These are phyloP conservation scores for Termitomyces sp. DNA, from an alignment of 768 basidiomycete genomes.

Conservation along the genomic window DNA sequence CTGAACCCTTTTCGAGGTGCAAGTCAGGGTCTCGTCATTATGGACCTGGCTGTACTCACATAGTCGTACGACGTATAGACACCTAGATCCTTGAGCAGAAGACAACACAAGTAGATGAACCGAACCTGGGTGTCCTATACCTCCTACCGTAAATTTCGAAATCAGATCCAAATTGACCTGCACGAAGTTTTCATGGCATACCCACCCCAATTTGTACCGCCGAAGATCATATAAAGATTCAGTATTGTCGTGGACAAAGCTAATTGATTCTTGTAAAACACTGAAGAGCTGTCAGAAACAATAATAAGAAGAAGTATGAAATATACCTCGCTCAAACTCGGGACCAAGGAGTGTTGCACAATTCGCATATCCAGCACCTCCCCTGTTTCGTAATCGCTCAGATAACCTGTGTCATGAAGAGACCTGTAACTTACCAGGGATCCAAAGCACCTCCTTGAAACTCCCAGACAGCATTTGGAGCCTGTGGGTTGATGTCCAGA, in stretches of 20 bases:
- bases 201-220: constrained; percentile 51
- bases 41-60: constrained; percentile 15
- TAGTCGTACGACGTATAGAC: constrained; percentile 42
- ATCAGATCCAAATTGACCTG: background rate
- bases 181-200: constrained; percentile 1
- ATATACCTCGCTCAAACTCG: constrained; percentile 38
- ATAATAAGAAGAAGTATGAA: background rate
- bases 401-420: background rate
- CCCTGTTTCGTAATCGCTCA: constrained; percentile 23
- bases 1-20: constrained; percentile 29
- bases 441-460: constrained; percentile 50
- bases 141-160: constrained; percentile 13
- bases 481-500: constrained; percentile 27
- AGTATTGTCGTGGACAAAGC: constrained; percentile 42
- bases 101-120: background rate
- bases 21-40: background rate
- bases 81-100: constrained; percentile 15
- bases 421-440: constrained; percentile 27
- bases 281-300: constrained; percentile 16
- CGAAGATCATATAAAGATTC: constrained; percentile 47
- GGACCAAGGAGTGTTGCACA: constrained; percentile 31
- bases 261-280: constrained; percentile 42
- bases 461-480: constrained; percentile 36
- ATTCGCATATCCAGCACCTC: constrained; percentile 27
- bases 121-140: constrained; percentile 31